phyloP scores from a whole-genome alignment of 306 rosid species.

The Medicago truncatula region MtrunA17r5.0-ANR NC_053044.1:47245001-47245500 shows the following conservation, averaged over 20 bases:
- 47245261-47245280: too few relatives aligned
- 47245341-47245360: neutral
- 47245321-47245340: neutral
- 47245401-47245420: neutral
- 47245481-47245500: too few relatives aligned
- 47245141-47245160: conserved; percentile 90
- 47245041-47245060: neutral
- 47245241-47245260: neutral
- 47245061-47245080: conserved; percentile 5
- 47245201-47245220: conserved; percentile 71
- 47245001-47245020: neutral
- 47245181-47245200: conserved; percentile 87
- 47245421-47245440: neutral
- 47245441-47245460: neutral
- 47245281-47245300: neutral
- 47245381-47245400: neutral
- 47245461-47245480: neutral
- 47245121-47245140: conserved; percentile 90
- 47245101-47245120: conserved; percentile 83
- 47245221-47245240: neutral
- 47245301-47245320: neutral
- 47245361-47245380: neutral
- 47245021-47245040: neutral
- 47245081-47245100: conserved; percentile 65
- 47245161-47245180: conserved; percentile 89